Evolutionary conservation across 1,139 yeast genomes (phyloP).

Genomic region (Kluyveromyces sp.): DNA sequence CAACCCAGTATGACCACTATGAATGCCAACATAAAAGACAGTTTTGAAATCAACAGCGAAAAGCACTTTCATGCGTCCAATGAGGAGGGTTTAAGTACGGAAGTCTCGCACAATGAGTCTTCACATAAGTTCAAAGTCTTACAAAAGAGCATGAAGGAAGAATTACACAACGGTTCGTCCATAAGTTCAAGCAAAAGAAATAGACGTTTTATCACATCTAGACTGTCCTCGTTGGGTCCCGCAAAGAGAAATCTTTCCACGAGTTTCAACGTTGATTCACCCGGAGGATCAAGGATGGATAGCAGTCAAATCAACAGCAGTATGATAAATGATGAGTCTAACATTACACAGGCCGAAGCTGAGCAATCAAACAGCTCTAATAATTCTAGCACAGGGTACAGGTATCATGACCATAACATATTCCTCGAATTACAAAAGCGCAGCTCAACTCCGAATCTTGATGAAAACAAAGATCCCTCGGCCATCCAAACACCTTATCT

Average conservation of each 20-base stretch:
- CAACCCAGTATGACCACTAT: conserved; percentile 25
- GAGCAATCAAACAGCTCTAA: conserved; percentile 10
- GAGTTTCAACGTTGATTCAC: conserved; percentile 14
- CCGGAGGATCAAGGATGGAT: conserved; percentile 4
- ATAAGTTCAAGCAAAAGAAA: conserved; percentile 31
- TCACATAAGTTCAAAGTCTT: conserved; percentile 19
- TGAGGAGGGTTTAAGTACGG: not conserved
- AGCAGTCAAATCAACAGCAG: conserved; percentile 8
- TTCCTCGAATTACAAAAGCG: conserved; percentile 9
- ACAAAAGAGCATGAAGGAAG: conserved; percentile 26
- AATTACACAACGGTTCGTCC: conserved; percentile 15
- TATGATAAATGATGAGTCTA: conserved; percentile 8
- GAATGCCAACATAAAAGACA: conserved; percentile 11
- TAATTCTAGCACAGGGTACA: conserved; percentile 5
- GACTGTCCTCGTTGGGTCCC: conserved; percentile 33
- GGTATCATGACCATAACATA: conserved; percentile 9
- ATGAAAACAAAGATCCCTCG: conserved; percentile 6
- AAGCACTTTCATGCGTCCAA: not conserved
- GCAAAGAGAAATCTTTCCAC: conserved; percentile 29
- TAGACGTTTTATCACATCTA: conserved; percentile 26
- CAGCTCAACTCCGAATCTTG: not conserved
- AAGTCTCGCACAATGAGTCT: conserved; percentile 4
- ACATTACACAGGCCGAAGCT: conserved; percentile 7
- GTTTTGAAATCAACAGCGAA: not conserved
- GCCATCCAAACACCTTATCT: not conserved